Conservation (phyloP, 805 yeast species). For the Wickerhamiella galacta region DNA sequence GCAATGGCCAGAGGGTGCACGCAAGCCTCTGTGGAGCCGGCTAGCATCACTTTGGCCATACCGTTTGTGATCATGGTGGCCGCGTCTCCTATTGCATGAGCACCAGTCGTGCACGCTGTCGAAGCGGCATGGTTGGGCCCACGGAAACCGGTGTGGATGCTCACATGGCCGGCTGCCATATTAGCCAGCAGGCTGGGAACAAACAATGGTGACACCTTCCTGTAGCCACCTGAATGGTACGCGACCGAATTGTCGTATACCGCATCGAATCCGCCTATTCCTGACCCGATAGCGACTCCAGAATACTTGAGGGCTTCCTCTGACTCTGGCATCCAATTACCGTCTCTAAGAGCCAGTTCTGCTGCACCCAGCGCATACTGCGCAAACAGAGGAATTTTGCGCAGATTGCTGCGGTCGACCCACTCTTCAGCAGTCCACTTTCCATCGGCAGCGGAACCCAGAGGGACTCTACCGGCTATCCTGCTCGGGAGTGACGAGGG, state of each 20-base stretch:
- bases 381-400: conserved; percentile 54
- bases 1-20: conserved; percentile 75
- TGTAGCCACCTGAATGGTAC: conserved; percentile 36
- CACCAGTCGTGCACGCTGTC: conserved; percentile 96
- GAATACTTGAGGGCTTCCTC: conserved; percentile 17
- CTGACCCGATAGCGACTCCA: conserved; percentile 79
- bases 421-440: conserved; percentile 38
- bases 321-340: conserved; percentile 33
- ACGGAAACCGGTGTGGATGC: conserved; percentile 54
- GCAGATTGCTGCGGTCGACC: conserved; percentile 30
- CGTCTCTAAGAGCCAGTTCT: conserved; percentile 56
- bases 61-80: conserved; percentile 61
- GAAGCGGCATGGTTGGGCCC: conserved; percentile 84
- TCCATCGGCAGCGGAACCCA: conserved; percentile 27
- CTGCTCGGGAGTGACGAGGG: conserved; percentile 41
- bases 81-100: conserved; percentile 89
- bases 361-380: conserved; percentile 71
- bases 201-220: conserved; percentile 67
- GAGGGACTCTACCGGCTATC: conserved; percentile 63
- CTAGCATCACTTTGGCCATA: conserved; percentile 71
- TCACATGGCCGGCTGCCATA: conserved; percentile 88
- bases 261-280: conserved; percentile 77
- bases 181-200: conserved; percentile 71
- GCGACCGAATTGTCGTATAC: conserved; percentile 44
- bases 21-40: conserved; percentile 88